Percentiles rank a stretch among this genome's conserved stretches.
phyloP scores from a whole-genome alignment of 192 early-diverging fungal genomes.

The Phycomyces blakesleeanus region DNA sequence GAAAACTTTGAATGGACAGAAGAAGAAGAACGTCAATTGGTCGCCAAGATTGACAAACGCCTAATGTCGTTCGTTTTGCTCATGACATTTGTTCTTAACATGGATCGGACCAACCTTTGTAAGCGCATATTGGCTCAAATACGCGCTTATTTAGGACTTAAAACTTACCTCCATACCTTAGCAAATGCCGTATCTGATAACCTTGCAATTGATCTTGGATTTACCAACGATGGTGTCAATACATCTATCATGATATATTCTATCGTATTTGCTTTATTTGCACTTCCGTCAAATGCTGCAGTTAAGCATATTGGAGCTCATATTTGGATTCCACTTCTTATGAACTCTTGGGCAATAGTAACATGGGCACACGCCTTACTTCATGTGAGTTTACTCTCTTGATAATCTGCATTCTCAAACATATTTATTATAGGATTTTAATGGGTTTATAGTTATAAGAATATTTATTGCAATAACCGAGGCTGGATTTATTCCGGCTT shows the following conservation, averaged over 20 bases:
- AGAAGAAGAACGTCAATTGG: constrained; percentile 8
- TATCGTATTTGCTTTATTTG: constrained; percentile 34
- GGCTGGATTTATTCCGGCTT: constrained; percentile 38
- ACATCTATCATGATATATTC: constrained; percentile 40
- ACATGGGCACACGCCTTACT: constrained; percentile 14
- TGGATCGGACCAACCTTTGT: constrained; percentile 21
- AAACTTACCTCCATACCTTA: not conserved
- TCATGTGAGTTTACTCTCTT: not conserved
- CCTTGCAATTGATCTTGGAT: constrained; percentile 34
- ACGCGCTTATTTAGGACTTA: not conserved
- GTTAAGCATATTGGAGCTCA: constrained; percentile 44
- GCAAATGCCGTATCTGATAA: constrained; percentile 46
- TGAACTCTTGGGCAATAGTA: constrained; percentile 16
- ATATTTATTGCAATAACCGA: constrained; percentile 45
- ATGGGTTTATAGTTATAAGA: constrained; percentile 39
- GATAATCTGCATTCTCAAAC: not conserved
- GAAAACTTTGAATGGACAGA: constrained; percentile 14
- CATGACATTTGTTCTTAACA: constrained; percentile 20
- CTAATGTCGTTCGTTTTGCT: constrained; percentile 12
- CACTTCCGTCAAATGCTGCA: constrained; percentile 50
- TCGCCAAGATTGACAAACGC: not conserved
- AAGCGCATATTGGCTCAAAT: not conserved
- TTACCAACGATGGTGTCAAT: constrained; percentile 44
- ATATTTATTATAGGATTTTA: constrained; percentile 22
- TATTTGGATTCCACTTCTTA: constrained; percentile 48